phyloP scores from a whole-genome alignment of 1,284 basidiomycete genomes.

The Cryptococcus sp. region DNA sequence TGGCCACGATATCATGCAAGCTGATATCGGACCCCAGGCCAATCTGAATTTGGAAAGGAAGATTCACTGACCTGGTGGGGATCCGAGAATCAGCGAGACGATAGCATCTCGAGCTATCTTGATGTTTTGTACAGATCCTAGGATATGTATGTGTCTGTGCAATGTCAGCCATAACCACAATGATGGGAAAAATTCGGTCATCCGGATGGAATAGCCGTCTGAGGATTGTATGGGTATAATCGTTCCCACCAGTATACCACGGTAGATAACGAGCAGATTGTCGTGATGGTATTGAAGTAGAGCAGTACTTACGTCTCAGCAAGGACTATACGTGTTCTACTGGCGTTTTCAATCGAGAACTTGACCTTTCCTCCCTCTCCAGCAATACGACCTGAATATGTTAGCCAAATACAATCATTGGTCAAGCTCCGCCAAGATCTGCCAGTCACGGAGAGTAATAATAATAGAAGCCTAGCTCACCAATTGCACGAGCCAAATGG shows the following conservation, averaged over 20 bases:
- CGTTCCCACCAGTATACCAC: too few relatives aligned
- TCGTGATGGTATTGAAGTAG: not conserved
- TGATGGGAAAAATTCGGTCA: not conserved
- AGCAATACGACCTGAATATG: constrained; percentile 74
- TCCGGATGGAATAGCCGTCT: not conserved
- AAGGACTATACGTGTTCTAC: constrained; percentile 89
- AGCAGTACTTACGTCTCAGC: constrained; percentile 76
- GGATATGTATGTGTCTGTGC: constrained; percentile 54
- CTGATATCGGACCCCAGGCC: too few relatives aligned
- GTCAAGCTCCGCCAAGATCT: too few relatives aligned
- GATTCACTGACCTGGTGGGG: constrained; percentile 66
- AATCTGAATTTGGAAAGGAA: too few relatives aligned
- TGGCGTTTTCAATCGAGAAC: constrained; percentile 97
- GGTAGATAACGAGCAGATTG: not conserved
- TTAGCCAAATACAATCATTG: too few relatives aligned
- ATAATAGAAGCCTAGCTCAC: constrained; percentile 48
- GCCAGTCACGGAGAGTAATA: not conserved
- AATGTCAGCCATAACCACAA: not conserved
- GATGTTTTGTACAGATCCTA: constrained; percentile 69
- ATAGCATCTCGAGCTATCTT: constrained; percentile 94
- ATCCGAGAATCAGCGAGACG: constrained; percentile 89
- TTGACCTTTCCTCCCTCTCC: constrained; percentile 98
- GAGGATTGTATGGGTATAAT: not conserved
- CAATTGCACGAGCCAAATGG: constrained; percentile 91
- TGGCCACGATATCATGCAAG: too few relatives aligned